Evolutionary conservation across 192 early-diverging fungal species (phyloP).

Genomic region (Piromyces finnis): DNA sequence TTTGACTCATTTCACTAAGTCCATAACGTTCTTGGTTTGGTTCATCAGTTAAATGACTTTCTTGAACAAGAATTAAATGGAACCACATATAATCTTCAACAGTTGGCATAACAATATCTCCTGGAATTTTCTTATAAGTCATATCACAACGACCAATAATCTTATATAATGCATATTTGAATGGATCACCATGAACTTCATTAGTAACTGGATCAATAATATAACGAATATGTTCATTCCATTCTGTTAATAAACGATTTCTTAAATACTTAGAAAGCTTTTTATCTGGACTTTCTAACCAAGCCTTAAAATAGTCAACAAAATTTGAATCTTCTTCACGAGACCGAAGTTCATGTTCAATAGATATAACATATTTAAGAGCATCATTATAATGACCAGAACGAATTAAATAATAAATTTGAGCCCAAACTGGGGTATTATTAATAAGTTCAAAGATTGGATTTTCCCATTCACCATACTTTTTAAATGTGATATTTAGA

Average conservation of each 20-base stretch:
- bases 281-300: constrained; percentile 16
- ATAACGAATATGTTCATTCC: constrained; percentile 20
- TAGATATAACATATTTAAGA: constrained; percentile 28
- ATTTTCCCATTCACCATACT: constrained; percentile 21
- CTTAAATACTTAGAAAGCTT: constrained; percentile 23
- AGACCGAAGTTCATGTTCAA: not conserved
- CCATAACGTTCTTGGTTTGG: constrained; percentile 32
- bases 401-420: constrained; percentile 67
- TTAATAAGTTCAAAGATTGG: constrained; percentile 16
- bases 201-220: constrained; percentile 7
- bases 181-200: constrained; percentile 50
- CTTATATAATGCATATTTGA: constrained; percentile 78
- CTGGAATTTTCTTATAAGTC: constrained; percentile 26
- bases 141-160: constrained; percentile 79
- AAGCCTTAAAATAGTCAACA: constrained; percentile 50
- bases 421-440: constrained; percentile 64
- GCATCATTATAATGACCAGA: constrained; percentile 52
- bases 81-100: constrained; percentile 93
- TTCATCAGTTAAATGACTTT: constrained; percentile 20
- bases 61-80: constrained; percentile 56
- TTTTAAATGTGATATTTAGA: constrained; percentile 47
- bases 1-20: constrained; percentile 43
- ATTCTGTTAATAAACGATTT: constrained; percentile 37
- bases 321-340: constrained; percentile 44
- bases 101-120: constrained; percentile 43